These are phyloP conservation scores for Lasiosphaeria miniovina DNA, from an alignment of 495 filamentous ascomycete species.

Conservation along the genomic window DNA sequence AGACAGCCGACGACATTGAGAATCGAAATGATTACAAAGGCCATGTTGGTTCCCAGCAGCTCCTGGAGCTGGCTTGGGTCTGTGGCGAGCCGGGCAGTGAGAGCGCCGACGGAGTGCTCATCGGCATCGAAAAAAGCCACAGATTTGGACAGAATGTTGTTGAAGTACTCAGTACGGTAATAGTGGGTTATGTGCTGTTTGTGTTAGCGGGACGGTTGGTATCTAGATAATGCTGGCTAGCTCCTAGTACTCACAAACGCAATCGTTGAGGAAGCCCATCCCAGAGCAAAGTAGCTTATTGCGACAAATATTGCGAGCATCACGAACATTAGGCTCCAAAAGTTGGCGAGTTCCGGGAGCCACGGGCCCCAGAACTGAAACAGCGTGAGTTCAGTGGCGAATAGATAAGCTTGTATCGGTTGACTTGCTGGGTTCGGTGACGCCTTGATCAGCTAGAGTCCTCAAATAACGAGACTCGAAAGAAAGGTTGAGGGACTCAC, in stretches of 20 bases:
- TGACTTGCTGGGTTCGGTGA: conserved; percentile 31
- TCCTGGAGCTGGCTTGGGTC: conserved; percentile 63
- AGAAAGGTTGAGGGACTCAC: conserved; percentile 28
- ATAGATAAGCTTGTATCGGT: conserved; percentile 50
- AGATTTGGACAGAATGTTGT: conserved; percentile 52
- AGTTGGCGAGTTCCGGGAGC: conserved; percentile 44
- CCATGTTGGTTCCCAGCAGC: conserved; percentile 55
- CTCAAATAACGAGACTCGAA: conserved; percentile 5
- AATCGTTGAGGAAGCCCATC: conserved; percentile 49
- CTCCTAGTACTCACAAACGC: conserved; percentile 42
- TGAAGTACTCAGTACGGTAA: conserved; percentile 60
- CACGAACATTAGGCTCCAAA: conserved; percentile 68
- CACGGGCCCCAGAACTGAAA: conserved; percentile 44
- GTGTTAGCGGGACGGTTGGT: neutral
- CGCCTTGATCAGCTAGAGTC: conserved; percentile 6
- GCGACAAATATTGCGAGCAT: conserved; percentile 51
- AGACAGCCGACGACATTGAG: conserved; percentile 49
- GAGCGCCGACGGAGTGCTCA: conserved; percentile 46
- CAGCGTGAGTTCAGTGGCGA: conserved; percentile 47
- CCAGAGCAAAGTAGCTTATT: conserved; percentile 51
- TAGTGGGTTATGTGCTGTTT: conserved; percentile 45
- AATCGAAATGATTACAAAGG: conserved; percentile 48
- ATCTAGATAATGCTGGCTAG: conserved; percentile 11
- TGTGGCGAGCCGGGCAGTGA: conserved; percentile 51
- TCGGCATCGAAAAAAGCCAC: conserved; percentile 59